Base-by-base conservation (phyloP, 345 rosid genomes). In the Aquilaria sinensis region DNA sequence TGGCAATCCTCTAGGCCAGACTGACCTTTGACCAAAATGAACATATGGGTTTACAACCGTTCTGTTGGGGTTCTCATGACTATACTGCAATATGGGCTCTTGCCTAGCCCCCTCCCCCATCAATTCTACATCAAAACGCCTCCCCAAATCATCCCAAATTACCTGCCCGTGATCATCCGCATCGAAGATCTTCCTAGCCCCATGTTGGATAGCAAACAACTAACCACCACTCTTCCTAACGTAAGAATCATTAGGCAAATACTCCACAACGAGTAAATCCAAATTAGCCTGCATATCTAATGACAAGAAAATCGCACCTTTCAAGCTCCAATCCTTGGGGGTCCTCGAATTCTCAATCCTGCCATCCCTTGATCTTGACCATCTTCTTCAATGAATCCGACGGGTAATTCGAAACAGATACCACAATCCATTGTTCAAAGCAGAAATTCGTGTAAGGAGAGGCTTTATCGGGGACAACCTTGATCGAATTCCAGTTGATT, bases 1-100 rank as follows among this genome's bases (percentile, higher is more conserved):
- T 6, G 97, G 97, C 77, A 91, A 79, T 43, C 97, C 97, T 70
- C 96, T 79, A 58, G 97, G 97, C 97, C 97, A 91, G 70, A 91
- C 93, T 0, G 97, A 84, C 68, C 97, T 77, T 75, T 91, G 97
- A n/a, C 97, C 96, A 5, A 91, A 91, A 77, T 91, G 97, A 47
- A 91, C 75, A 16, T 86, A 91, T 31, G 97, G 97, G 67, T 91
- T 91, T 13, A 86, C 85, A 58, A 91, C 85, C 66, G 84, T 84
- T 67, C 88, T 75, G 53, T 91, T 88, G 14, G 75, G 75, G 47
- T 84, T 74, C 32, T 88, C 91, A 43, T 91, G 97, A 67, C 89
- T 84, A 47, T 86, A 91, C 75, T 91, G 97, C 78, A 91, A 76
- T 67, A 91, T 60, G 31, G 77, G 63, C 50, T 84, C 93, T 69